Evolutionary conservation across 2,329 filamentous ascomycete species (phyloP).

Genomic region (Monosporascus sp.): DNA sequence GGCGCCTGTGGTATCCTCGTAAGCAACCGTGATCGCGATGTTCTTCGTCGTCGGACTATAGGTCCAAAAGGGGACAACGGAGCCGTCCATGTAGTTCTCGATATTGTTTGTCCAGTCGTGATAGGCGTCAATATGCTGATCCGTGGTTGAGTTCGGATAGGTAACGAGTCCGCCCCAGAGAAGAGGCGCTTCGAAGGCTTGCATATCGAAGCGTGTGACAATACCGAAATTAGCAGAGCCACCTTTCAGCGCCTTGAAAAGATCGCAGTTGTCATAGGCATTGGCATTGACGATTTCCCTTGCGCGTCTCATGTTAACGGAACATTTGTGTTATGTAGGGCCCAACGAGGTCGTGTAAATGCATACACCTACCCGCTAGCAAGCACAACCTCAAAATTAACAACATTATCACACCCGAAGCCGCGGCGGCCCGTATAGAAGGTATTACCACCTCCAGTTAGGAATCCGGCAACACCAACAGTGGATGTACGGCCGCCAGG

Average conservation of each 20-base stretch:
- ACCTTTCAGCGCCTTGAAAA: slow-evolving; percentile 40
- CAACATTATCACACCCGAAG: slow-evolving; percentile 40
- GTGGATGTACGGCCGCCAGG: slow-evolving; percentile 17
- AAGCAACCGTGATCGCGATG: slow-evolving; percentile 7
- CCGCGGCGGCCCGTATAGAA: slow-evolving; percentile 28
- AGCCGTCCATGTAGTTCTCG: slow-evolving; percentile 6
- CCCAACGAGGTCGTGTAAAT: no score
- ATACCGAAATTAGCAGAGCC: slow-evolving; percentile 41
- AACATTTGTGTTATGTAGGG: background rate
- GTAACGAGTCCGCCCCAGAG: slow-evolving; percentile 13
- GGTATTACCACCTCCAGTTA: slow-evolving; percentile 20
- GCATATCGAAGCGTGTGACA: slow-evolving; percentile 26
- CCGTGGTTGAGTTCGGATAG: slow-evolving; percentile 3
- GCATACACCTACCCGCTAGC: slow-evolving; percentile 24
- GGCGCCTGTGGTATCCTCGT: slow-evolving; percentile 6
- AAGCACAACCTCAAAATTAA: slow-evolving; percentile 38
- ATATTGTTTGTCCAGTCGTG: slow-evolving; percentile 9
- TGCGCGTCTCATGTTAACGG: background rate
- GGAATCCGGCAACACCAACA: slow-evolving; percentile 23
- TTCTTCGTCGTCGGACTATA: slow-evolving; percentile 7
- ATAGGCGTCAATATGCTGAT: slow-evolving; percentile 9
- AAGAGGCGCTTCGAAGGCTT: slow-evolving; percentile 6
- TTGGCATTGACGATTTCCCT: slow-evolving; percentile 34
- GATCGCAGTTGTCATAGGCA: slow-evolving; percentile 29
- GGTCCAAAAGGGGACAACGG: slow-evolving; percentile 11